Percentiles rank a stretch among this genome's conserved stretches.
Conservation (phyloP, 768 basidiomycete genomes). For the Austroboletus eburneus region DNA sequence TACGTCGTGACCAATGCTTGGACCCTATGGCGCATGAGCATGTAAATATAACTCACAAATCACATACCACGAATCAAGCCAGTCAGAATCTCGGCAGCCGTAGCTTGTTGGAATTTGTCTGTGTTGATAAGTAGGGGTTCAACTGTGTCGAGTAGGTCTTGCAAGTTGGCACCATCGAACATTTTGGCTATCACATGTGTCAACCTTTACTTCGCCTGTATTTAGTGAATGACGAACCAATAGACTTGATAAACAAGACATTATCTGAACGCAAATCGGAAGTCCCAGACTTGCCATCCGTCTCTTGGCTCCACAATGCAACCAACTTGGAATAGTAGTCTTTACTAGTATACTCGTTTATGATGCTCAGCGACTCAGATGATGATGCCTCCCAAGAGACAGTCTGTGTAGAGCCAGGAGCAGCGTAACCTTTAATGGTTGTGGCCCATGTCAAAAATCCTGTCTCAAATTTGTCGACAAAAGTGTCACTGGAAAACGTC, state of each 20-base stretch:
- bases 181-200: constrained; percentile 54
- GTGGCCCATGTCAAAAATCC: constrained; percentile 77
- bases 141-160: constrained; percentile 48
- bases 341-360: constrained; percentile 43
- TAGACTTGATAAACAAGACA: constrained; percentile 43
- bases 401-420: constrained; percentile 29
- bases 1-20: constrained; percentile 73
- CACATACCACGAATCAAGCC: constrained; percentile 69
- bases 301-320: constrained; percentile 78
- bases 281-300: constrained; percentile 46
- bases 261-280: constrained; percentile 58
- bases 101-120: constrained; percentile 85
- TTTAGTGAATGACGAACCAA: constrained; percentile 37
- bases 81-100: constrained; percentile 67
- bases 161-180: constrained; percentile 50
- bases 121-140: constrained; percentile 60
- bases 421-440: constrained; percentile 56
- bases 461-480: constrained; percentile 70
- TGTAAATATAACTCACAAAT: not conserved
- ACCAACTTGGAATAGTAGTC: constrained; percentile 61
- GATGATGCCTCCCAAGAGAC: constrained; percentile 55
- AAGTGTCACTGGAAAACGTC: constrained; percentile 38
- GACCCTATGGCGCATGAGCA: constrained; percentile 46
- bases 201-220: constrained; percentile 38
- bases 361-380: constrained; percentile 44